phyloP scores from a whole-genome alignment of 306 rosid species.

The Begonia loranthoides region DNA sequence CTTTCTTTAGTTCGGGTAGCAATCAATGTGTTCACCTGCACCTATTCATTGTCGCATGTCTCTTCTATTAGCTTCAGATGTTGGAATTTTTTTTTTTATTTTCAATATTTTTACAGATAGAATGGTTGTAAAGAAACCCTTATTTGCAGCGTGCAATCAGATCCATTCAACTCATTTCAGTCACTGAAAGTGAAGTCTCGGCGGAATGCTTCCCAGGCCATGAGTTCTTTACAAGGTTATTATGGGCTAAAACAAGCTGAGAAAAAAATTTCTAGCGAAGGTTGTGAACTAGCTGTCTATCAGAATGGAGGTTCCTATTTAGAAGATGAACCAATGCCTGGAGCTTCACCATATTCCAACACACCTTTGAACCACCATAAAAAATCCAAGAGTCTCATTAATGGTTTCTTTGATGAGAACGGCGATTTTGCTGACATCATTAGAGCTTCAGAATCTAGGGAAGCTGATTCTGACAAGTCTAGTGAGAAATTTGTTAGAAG shows the following conservation, averaged over 20 bases:
- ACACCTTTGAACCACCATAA: conserved; percentile 21
- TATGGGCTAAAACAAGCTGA: conserved; percentile 44
- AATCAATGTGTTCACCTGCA: too few relatives aligned
- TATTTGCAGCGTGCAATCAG: conserved; percentile 14
- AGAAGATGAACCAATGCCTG: conserved; percentile 20
- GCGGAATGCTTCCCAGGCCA: conserved; percentile 44
- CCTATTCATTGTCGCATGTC: background rate
- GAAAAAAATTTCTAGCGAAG: conserved; percentile 19
- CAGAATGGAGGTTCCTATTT: conserved; percentile 17
- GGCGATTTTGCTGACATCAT: background rate
- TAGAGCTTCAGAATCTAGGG: background rate
- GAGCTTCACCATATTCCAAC: conserved; percentile 7
- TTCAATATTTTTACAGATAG: conserved; percentile 15
- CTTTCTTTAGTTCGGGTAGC: too few relatives aligned
- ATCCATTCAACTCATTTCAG: conserved; percentile 50
- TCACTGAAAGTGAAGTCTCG: conserved; percentile 29
- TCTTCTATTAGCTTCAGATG: background rate
- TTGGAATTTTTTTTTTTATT: background rate
- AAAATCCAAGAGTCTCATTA: conserved; percentile 51
- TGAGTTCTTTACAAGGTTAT: conserved; percentile 66
- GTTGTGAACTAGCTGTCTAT: conserved; percentile 22
- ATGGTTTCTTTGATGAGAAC: conserved; percentile 28
- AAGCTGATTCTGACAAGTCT: conserved; percentile 23
- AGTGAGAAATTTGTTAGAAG: conserved; percentile 40
- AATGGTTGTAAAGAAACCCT: conserved; percentile 25